These are phyloP conservation scores for Alternaria atra DNA, from an alignment of 2,329 filamentous ascomycete genomes.

Conservation along the genomic window DNA sequence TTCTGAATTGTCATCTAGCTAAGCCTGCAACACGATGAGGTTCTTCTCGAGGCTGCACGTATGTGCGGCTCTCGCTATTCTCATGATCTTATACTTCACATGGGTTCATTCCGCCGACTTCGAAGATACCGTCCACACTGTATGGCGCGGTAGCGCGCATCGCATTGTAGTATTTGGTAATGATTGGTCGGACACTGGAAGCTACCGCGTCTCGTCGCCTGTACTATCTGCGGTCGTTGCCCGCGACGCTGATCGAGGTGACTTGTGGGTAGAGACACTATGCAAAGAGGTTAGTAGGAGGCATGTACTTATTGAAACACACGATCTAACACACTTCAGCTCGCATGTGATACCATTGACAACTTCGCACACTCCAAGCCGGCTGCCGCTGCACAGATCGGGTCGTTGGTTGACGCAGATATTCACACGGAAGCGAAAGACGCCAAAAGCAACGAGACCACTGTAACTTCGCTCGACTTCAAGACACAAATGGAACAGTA, in stretches of 20 bases:
- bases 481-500: slow-evolving; percentile 51
- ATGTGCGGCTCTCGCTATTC: slow-evolving; percentile 33
- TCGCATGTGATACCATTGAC: slow-evolving; percentile 48
- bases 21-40: slow-evolving; percentile 33
- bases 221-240: slow-evolving; percentile 27
- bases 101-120: slow-evolving; percentile 43
- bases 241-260: slow-evolving; percentile 42
- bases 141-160: slow-evolving; percentile 39
- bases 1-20: neutral
- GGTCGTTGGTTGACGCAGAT: slow-evolving; percentile 45
- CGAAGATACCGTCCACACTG: slow-evolving; percentile 37
- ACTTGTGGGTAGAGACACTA: slow-evolving; percentile 48
- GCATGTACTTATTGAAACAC: slow-evolving; percentile 3
- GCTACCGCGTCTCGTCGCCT: slow-evolving; percentile 45
- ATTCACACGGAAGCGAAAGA: slow-evolving; percentile 38
- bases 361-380: slow-evolving; percentile 50
- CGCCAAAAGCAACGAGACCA: slow-evolving; percentile 26
- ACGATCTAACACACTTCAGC: slow-evolving; percentile 40
- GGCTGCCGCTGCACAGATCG: slow-evolving; percentile 26
- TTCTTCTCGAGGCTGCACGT: slow-evolving; percentile 43
- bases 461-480: slow-evolving; percentile 42
- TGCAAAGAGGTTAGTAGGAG: slow-evolving; percentile 48
- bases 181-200: slow-evolving; percentile 51
- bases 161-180: slow-evolving; percentile 52
- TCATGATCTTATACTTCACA: slow-evolving; percentile 42